Percentiles rank a stretch among this genome's conserved stretches.
Evolutionary conservation across 805 yeast genomes (phyloP).

Genomic region (Kodamaea kaohsiungensis): DNA sequence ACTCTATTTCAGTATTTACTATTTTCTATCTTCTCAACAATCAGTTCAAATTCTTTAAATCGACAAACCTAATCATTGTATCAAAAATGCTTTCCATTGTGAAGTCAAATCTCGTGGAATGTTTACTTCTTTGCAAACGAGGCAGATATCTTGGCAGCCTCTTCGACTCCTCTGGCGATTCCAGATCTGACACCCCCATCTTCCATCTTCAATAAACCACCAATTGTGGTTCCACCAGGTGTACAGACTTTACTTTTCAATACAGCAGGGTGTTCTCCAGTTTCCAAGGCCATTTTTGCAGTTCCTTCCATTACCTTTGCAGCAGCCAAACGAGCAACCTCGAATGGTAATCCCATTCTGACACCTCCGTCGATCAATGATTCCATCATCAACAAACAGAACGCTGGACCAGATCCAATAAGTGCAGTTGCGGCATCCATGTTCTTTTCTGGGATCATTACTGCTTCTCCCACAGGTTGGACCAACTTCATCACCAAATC

Average conservation of each 20-base stretch:
- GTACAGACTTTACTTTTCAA: constrained; percentile 89
- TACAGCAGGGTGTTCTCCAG: constrained; percentile 86
- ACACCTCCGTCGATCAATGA: constrained; percentile 93
- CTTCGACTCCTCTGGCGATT: constrained; percentile 85
- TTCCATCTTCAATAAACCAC: constrained; percentile 90
- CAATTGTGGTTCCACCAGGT: constrained; percentile 98
- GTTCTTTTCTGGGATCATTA: constrained; percentile 79
- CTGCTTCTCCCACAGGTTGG: constrained; percentile 65
- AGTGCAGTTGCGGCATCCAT: constrained; percentile 96
- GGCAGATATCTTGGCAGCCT: constrained; percentile 82
- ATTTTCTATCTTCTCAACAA: no score
- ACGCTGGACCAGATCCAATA: constrained; percentile 97
- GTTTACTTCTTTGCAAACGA: constrained; percentile 40
- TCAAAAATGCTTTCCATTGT: no score
- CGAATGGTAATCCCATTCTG: constrained; percentile 88
- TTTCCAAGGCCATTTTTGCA: constrained; percentile 80
- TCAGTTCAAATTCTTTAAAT: no score
- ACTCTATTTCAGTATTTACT: no score
- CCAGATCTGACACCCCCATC: constrained; percentile 87
- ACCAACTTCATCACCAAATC: constrained; percentile 54
- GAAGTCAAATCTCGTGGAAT: neutral
- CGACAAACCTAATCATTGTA: no score
- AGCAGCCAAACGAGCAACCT: constrained; percentile 81
- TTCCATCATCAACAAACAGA: constrained; percentile 85
- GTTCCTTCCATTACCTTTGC: constrained; percentile 95